Conservation (phyloP, 768 basidiomycete genomes). For the Lactarius akahatsu region DNA sequence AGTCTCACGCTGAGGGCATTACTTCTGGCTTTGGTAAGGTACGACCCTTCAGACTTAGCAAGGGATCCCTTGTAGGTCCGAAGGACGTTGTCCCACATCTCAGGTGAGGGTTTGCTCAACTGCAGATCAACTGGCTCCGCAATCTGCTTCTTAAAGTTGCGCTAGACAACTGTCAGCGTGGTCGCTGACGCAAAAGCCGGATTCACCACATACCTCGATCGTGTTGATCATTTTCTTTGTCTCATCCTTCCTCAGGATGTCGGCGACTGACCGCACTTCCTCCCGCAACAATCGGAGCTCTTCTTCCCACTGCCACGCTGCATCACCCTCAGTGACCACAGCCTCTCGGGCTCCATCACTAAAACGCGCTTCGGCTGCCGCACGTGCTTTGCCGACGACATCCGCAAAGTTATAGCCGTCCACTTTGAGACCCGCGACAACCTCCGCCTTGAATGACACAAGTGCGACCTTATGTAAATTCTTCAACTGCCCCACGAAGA, state of each 20-base stretch:
- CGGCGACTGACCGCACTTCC: slow-evolving; percentile 78
- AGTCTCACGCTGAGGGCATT: slow-evolving; percentile 31
- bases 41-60: slow-evolving; percentile 71
- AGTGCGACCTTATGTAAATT: slow-evolving; percentile 88
- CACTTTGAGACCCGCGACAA: slow-evolving; percentile 71
- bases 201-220: slow-evolving; percentile 69
- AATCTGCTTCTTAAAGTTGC: slow-evolving; percentile 86
- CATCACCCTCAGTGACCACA: slow-evolving; percentile 49
- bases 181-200: neutral
- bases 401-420: slow-evolving; percentile 88
- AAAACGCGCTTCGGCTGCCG: slow-evolving; percentile 65
- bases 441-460: slow-evolving; percentile 71
- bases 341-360: slow-evolving; percentile 67
- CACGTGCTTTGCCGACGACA: slow-evolving; percentile 65
- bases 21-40: slow-evolving; percentile 91
- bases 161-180: slow-evolving; percentile 43
- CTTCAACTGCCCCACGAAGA: slow-evolving; percentile 95
- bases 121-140: slow-evolving; percentile 89
- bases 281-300: slow-evolving; percentile 72
- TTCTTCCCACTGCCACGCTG: slow-evolving; percentile 88
- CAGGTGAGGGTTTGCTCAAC: slow-evolving; percentile 68
- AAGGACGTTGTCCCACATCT: slow-evolving; percentile 94
- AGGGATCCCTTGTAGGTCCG: slow-evolving; percentile 67
- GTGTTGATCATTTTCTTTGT: slow-evolving; percentile 98
- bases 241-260: slow-evolving; percentile 91